A percentile compares a stretch with the other conserved stretches of the same genome.
phyloP scores from a whole-genome alignment of 108 stramenopile species.

The Cylindrotheca fusiformis region DNA sequence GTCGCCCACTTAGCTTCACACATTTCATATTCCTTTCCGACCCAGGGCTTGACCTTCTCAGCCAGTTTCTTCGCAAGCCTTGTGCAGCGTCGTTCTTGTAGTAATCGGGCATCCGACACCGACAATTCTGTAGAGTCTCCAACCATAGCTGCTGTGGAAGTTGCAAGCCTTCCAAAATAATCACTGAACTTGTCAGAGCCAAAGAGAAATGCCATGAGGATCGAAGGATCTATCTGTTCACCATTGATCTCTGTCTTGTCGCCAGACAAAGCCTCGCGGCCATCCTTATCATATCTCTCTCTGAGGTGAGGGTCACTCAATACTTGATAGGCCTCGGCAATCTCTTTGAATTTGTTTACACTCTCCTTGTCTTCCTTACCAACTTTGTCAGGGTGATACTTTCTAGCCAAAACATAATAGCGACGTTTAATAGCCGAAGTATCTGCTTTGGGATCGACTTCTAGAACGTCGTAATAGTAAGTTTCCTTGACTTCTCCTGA shows the following conservation, averaged over 20 bases:
- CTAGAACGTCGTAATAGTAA: slow-evolving; percentile 76
- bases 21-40: slow-evolving; percentile 35
- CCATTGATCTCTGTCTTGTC: slow-evolving; percentile 53
- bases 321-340: slow-evolving; percentile 84
- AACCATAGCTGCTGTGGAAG: slow-evolving; percentile 66
- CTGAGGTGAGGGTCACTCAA: slow-evolving; percentile 68
- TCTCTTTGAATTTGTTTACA: slow-evolving; percentile 74
- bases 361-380: slow-evolving; percentile 61
- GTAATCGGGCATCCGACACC: slow-evolving; percentile 36
- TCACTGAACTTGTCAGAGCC: slow-evolving; percentile 71
- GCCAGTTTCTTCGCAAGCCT: slow-evolving; percentile 67
- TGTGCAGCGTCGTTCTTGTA: slow-evolving; percentile 58
- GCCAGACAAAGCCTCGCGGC: slow-evolving; percentile 50
- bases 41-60: slow-evolving; percentile 50
- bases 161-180: slow-evolving; percentile 62
- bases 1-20: slow-evolving; percentile 47
- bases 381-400: slow-evolving; percentile 89
- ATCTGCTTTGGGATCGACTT: slow-evolving; percentile 56
- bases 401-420: slow-evolving; percentile 87
- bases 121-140: slow-evolving; percentile 55
- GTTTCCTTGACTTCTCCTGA: slow-evolving; percentile 56
- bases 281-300: slow-evolving; percentile 58
- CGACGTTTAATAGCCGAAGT: slow-evolving; percentile 82
- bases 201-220: slow-evolving; percentile 76
- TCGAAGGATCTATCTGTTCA: slow-evolving; percentile 45